Conservation (phyloP, 2,329 filamentous ascomycete species). For the Sclerotinia nivalis region DNA sequence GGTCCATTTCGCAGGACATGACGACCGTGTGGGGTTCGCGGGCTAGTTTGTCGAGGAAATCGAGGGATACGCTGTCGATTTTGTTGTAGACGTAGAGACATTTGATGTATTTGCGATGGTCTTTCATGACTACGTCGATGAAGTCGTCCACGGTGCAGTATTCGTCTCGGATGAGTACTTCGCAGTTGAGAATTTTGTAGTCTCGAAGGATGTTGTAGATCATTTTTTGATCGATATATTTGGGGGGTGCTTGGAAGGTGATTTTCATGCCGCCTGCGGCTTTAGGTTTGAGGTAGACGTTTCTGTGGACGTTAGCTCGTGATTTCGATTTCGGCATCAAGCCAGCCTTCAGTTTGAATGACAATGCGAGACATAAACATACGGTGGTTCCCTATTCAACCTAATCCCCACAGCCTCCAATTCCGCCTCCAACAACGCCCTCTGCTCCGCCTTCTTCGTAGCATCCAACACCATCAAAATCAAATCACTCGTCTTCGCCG, state of each 20-base stretch:
- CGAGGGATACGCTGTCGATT: slow-evolving; percentile 90
- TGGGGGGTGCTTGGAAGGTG: slow-evolving; percentile 86
- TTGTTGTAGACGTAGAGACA: slow-evolving; percentile 99
- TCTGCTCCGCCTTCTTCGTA: slow-evolving; percentile 93
- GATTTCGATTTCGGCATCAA: not conserved
- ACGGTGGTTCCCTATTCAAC: slow-evolving; percentile 88
- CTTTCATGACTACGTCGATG: slow-evolving; percentile 99
- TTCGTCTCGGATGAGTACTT: slow-evolving; percentile 93
- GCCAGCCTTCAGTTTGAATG: not conserved
- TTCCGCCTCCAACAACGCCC: slow-evolving; percentile 85
- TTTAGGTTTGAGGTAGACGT: slow-evolving; percentile 96
- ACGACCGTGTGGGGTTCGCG: slow-evolving; percentile 92
- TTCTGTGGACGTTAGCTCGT: slow-evolving; percentile 52
- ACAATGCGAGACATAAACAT: slow-evolving; percentile 41
- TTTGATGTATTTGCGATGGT: slow-evolving; percentile 94
- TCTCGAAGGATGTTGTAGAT: slow-evolving; percentile 95
- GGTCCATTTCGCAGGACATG: slow-evolving; percentile 95
- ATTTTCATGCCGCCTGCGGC: slow-evolving; percentile 99
- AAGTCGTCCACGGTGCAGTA: slow-evolving; percentile 96
- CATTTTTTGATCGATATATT: slow-evolving; percentile 95
- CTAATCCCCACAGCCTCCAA: slow-evolving; percentile 93
- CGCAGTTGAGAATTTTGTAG: slow-evolving; percentile 98
- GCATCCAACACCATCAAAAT: slow-evolving; percentile 97
- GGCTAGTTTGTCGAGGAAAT: slow-evolving; percentile 89
- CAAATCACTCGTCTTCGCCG: slow-evolving; percentile 96